Conservation (phyloP, 2,329 filamentous ascomycete species). For the Paecilomyces fulvus region DNA sequence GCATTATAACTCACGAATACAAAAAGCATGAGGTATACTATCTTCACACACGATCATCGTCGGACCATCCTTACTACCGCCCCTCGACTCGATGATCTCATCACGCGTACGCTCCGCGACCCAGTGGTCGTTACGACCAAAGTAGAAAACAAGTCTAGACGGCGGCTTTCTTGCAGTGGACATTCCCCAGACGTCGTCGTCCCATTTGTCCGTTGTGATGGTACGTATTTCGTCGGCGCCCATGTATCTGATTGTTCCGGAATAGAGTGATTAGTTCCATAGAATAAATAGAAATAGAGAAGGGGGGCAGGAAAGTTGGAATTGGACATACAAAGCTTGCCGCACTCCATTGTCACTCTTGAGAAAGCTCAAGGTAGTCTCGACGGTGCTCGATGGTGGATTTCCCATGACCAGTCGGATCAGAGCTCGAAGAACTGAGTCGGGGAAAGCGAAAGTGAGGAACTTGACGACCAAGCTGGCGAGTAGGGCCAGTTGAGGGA, state of each 20-base stretch:
- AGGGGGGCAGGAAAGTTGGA: neutral
- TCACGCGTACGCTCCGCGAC: slow-evolving; percentile 51
- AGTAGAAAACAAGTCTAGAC: slow-evolving; percentile 49
- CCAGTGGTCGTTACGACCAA: slow-evolving; percentile 54
- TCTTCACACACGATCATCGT: slow-evolving; percentile 48
- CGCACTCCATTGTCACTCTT: slow-evolving; percentile 41
- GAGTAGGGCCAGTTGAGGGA: slow-evolving; percentile 31
- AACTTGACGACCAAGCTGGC: slow-evolving; percentile 32
- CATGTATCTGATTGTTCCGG: slow-evolving; percentile 39
- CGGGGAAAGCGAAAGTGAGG: slow-evolving; percentile 36
- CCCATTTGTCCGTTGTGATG: slow-evolving; percentile 51
- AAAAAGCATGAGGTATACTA: slow-evolving; percentile 53
- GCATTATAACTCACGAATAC: slow-evolving; percentile 37
- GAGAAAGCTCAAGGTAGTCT: slow-evolving; percentile 44
- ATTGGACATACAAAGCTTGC: slow-evolving; percentile 43
- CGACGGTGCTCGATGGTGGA: slow-evolving; percentile 30
- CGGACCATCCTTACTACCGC: slow-evolving; percentile 30
- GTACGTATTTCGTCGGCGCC: slow-evolving; percentile 49
- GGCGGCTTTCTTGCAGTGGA: slow-evolving; percentile 21
- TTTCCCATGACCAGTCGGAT: slow-evolving; percentile 37
- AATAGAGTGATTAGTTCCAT: neutral
- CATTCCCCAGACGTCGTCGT: slow-evolving; percentile 51
- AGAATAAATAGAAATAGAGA: neutral
- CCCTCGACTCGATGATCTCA: slow-evolving; percentile 37
- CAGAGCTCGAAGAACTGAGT: slow-evolving; percentile 29